A percentile compares a stretch with the other conserved stretches of the same genome.
Evolutionary conservation across 345 rosid species (phyloP).

Genomic region (Arabidopsis arenosa): DNA sequence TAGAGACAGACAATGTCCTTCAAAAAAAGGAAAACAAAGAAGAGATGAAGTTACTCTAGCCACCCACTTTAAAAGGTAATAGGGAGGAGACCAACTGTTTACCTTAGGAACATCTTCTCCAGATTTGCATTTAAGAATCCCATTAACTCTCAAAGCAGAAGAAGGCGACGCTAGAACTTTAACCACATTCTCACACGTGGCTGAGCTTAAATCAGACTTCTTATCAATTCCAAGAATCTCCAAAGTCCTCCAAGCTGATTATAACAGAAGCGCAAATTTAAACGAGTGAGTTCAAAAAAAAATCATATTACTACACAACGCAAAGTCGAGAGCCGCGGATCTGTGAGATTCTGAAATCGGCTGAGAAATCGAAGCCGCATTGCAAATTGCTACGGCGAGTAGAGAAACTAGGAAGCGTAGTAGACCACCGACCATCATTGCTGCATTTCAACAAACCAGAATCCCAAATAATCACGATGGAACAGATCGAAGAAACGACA

Average conservation of each 20-base stretch:
- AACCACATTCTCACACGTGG: slow-evolving; percentile 57
- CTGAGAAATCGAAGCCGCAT: slow-evolving; percentile 62
- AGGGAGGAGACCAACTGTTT: slow-evolving; percentile 12
- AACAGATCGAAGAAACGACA: neutral
- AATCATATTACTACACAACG: neutral
- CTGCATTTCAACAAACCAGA: slow-evolving; percentile 39
- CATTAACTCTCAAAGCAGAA: slow-evolving; percentile 66
- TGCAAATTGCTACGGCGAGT: slow-evolving; percentile 55
- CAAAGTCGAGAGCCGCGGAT: slow-evolving; percentile 76
- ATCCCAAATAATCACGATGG: too few relatives aligned
- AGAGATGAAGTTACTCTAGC: slow-evolving; percentile 16
- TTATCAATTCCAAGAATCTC: slow-evolving; percentile 73
- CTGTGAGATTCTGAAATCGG: slow-evolving; percentile 92
- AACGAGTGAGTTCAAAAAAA: neutral
- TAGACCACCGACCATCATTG: slow-evolving; percentile 62
- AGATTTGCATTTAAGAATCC: slow-evolving; percentile 64
- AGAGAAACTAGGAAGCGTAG: slow-evolving; percentile 51
- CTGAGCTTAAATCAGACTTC: slow-evolving; percentile 54
- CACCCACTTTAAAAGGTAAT: slow-evolving; percentile 7
- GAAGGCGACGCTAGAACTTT: slow-evolving; percentile 63
- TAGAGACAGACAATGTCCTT: slow-evolving; percentile 59
- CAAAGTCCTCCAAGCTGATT: slow-evolving; percentile 76
- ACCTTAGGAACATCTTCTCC: slow-evolving; percentile 65
- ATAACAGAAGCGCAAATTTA: neutral
- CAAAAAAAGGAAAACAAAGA: slow-evolving; percentile 25